Percentiles rank a stretch among this genome's conserved stretches.
Evolutionary conservation across 129 eudicot genomes (phyloP).

Genomic region (Ambrosia trifida): DNA sequence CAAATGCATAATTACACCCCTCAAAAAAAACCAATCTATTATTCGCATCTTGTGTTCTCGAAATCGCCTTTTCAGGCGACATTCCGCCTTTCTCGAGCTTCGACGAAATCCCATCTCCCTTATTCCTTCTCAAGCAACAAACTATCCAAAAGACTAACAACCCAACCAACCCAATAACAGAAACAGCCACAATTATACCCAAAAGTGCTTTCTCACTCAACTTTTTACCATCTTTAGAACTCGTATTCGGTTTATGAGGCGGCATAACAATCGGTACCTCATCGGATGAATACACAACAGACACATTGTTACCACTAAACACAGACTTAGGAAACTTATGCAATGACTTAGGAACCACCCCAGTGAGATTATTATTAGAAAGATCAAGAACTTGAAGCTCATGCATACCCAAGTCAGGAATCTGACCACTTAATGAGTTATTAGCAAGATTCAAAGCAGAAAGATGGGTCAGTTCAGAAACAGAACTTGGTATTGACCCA

Average conservation of each 20-base stretch:
- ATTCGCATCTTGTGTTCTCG: constrained; percentile 76
- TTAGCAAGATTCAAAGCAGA: constrained; percentile 73
- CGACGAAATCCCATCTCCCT: constrained; percentile 54
- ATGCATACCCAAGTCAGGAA: constrained; percentile 62
- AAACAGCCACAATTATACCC: constrained; percentile 57
- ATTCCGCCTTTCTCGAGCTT: constrained; percentile 72
- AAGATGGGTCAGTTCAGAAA: constrained; percentile 56
- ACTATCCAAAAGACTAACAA: constrained; percentile 59
- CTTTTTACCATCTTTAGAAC: constrained; percentile 34
- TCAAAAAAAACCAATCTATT: constrained; percentile 84
- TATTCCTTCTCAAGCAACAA: constrained; percentile 53
- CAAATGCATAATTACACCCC: constrained; percentile 90
- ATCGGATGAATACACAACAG: constrained; percentile 35
- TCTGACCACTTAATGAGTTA: constrained; percentile 64
- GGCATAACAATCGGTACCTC: constrained; percentile 54
- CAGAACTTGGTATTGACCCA: constrained; percentile 58
- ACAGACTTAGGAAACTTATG: constrained; percentile 69
- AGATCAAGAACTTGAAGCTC: constrained; percentile 59
- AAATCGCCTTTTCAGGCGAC: constrained; percentile 88
- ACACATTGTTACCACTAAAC: constrained; percentile 65
- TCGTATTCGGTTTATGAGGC: constrained; percentile 36
- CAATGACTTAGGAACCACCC: constrained; percentile 67
- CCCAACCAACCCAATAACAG: constrained; percentile 54
- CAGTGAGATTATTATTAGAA: constrained; percentile 65
- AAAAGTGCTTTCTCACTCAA: constrained; percentile 61